Evolutionary conservation across 1,284 basidiomycete species (phyloP), one percentile per base, ranked within the genome.

Genomic region (Xerocomus amazonicus): DNA sequence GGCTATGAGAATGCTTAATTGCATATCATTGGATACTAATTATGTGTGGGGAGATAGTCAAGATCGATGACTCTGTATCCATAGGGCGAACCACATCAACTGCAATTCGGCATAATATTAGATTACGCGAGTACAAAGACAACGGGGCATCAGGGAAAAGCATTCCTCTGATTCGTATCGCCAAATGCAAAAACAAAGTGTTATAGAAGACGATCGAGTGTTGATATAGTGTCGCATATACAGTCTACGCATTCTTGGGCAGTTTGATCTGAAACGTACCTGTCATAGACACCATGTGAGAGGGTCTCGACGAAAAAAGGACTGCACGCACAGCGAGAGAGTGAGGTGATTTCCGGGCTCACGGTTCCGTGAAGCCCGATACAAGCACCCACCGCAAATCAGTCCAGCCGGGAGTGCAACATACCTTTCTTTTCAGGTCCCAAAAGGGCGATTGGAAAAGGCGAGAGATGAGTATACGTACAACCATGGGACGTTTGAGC

Each of bases 221-320:
- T 23, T 23, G 19, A 23, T 23, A 23, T 4, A 2, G 19, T 23
- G 19, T 23, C 19, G 4, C 19, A 4, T 23, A 4, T 23, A 23
- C 19, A 23, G 4, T 0, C 33, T 53, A 73, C 19, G 68, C 51
- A 41, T 74, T 76, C 67, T 87, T 89, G 0, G 85, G 85, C 35
- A 90, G 66, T 62, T 89, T 87, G 34, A 90, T 76, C 68, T 90
- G 87, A 63, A 90, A 90, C 40, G 86, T 88, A 73, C 87, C 87
- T 90, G 52, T 5, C 35, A 9, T 23, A 38, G 31, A 7, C 4
- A 23, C 7, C 19, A 26, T 6, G 28, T 56, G 49, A 51, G 38
- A 40, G 17, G 2, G 27, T 13, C 6, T 14, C 10, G 13, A 50
- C 14, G 45, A 12, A 37, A 5, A 4, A 44, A 12, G 10, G 29